Evolutionary conservation across 169 alveolate species (phyloP), one percentile per base, ranked within the genome.

Genomic region (Eimeria necatrix): DNA sequence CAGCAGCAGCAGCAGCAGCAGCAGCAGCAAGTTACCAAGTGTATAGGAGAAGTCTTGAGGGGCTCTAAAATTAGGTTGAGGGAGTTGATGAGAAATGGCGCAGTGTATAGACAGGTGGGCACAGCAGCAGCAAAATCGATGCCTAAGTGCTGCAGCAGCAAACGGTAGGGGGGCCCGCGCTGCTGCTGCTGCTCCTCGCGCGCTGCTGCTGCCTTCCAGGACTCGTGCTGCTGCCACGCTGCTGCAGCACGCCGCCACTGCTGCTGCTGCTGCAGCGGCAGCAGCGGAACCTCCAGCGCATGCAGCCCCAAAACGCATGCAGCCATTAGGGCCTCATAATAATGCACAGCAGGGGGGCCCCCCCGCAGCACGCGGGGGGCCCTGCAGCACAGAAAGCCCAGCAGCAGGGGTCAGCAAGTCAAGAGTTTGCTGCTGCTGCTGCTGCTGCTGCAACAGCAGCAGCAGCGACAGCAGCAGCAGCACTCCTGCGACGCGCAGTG

Each of bases 21-120:
- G 64, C 8, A 56, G 14, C 64, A 14, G 12, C 18, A 24, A 2
- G 78, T 56, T 16, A 84, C 91, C 46, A 49, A 49, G 78, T 84
- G 91, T 24, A 84, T 60, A 14, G 91, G 91, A 3, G 78, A 49
- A 14, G 91, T 41, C n/a, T 84, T 68, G 20, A 84, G 78, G 18
- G 91, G 91, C 91, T 84, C 91, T 26, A 84, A 84, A 26, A 84
- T 32, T 1, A 84, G 74, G 73, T 84, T 84, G 91, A 24, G 24
- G 51, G 49, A 10, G 59, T 61, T 48, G 1, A 84, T 9, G 41
- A 84, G 60, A 32, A 56, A 84, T 3, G 78, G 91, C n/a, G 53
- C 24, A 7, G 91, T 9, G 73, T 84, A 84, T 9, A 84, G 76
- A 56, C 53, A 53, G 9, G 91, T 84, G 7, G 61, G 14, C 8